Conservation (phyloP, 768 basidiomycete species). For the Pluteus cervinus region DNA sequence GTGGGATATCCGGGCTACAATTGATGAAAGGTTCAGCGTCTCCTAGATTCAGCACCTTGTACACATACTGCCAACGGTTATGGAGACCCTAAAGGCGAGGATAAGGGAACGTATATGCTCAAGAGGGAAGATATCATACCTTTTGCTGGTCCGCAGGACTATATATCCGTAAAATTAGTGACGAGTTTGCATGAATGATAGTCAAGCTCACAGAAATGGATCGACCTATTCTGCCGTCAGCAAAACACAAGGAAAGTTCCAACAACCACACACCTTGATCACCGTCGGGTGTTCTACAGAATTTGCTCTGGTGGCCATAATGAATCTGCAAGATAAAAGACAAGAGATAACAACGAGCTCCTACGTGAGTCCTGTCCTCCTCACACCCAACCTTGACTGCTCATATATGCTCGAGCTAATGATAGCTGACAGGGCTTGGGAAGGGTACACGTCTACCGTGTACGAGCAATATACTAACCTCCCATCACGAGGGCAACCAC, state of each 20-base stretch:
- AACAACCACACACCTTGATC: constrained; percentile 42
- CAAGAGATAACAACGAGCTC: too few species aligned
- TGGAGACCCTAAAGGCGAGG: constrained; percentile 43
- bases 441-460: too few species aligned
- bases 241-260: background rate
- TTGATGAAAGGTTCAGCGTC: background rate
- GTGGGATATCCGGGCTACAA: constrained; percentile 57
- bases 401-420: too few species aligned
- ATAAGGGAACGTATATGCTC: background rate
- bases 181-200: background rate
- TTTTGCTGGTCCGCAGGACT: constrained; percentile 54
- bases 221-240: constrained; percentile 43
- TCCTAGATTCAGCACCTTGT: background rate
- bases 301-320: constrained; percentile 63
- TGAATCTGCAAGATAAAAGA: too few species aligned
- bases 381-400: too few species aligned
- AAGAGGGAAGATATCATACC: constrained; percentile 24
- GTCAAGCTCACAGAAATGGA: constrained; percentile 52
- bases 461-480: background rate
- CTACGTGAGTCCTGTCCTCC: too few species aligned
- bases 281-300: constrained; percentile 55
- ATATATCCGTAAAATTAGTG: background rate
- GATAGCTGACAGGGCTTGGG: too few species aligned
- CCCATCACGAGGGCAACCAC: background rate
- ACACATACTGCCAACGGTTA: constrained; percentile 69